phyloP scores from a whole-genome alignment of 768 basidiomycete species.

The Lactifluus subvellereus region DNA sequence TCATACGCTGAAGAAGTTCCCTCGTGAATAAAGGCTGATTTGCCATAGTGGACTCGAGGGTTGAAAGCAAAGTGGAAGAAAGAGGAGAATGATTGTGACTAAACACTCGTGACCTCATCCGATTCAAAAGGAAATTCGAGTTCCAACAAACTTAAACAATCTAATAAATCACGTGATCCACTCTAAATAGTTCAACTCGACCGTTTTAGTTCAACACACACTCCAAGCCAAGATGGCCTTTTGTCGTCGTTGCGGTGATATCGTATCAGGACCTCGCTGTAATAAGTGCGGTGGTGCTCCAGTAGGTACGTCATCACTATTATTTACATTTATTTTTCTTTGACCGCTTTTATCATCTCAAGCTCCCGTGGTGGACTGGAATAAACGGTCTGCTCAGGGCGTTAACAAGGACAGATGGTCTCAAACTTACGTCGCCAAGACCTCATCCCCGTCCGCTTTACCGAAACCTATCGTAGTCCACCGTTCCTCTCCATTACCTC shows the following conservation, averaged over 20 bases:
- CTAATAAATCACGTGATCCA: slow-evolving; percentile 8
- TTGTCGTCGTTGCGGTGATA: slow-evolving; percentile 81
- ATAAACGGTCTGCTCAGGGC: slow-evolving; percentile 38
- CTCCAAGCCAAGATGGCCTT: slow-evolving; percentile 55
- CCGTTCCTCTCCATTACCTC: slow-evolving; percentile 33
- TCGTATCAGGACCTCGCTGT: slow-evolving; percentile 64
- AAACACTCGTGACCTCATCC: slow-evolving; percentile 10
- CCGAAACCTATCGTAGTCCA: slow-evolving; percentile 25
- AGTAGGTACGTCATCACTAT: slow-evolving; percentile 52
- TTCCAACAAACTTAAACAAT: slow-evolving; percentile 2
- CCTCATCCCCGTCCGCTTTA: slow-evolving; percentile 40
- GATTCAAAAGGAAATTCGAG: background rate
- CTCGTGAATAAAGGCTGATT: slow-evolving; percentile 41
- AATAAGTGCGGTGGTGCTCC: slow-evolving; percentile 67
- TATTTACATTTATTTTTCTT: background rate
- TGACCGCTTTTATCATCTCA: slow-evolving; percentile 1
- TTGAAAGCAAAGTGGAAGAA: background rate
- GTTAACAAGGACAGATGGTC: slow-evolving; percentile 66
- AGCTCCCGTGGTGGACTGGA: slow-evolving; percentile 73
- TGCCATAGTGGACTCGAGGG: slow-evolving; percentile 5
- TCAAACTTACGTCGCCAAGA: slow-evolving; percentile 62
- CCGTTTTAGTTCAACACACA: no score
- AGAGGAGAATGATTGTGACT: background rate
- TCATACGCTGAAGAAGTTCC: slow-evolving; percentile 48
- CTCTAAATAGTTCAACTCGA: slow-evolving; percentile 11